These are phyloP conservation scores for Vigna angularis DNA, from an alignment of 306 rosid genomes.

Conservation along the genomic window DNA sequence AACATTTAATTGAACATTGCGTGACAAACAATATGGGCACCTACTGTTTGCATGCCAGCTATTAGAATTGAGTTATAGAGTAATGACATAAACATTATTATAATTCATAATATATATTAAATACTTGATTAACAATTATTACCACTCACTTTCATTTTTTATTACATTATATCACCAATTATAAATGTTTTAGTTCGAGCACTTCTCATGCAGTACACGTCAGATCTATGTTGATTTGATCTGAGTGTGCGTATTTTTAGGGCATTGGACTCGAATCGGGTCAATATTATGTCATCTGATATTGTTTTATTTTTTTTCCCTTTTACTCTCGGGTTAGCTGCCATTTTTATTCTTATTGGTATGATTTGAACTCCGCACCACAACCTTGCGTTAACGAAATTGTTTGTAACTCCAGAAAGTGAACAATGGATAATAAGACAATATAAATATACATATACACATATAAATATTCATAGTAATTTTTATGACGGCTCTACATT, in stretches of 20 bases:
- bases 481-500: background rate
- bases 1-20: constrained; percentile 24
- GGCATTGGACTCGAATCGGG: constrained; percentile 1
- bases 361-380: background rate
- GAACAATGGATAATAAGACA: background rate
- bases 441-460: background rate
- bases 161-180: no score
- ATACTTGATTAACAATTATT: no score
- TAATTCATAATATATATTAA: no score
- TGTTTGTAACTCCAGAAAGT: constrained; percentile 16
- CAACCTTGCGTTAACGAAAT: background rate
- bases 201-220: background rate
- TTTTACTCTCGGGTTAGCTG: no score
- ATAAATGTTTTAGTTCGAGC: no score
- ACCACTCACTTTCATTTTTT: no score
- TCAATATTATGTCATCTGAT: constrained; percentile 1
- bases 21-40: constrained; percentile 33
- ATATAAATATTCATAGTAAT: background rate
- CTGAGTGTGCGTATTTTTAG: background rate
- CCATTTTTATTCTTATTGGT: background rate
- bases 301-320: no score
- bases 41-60: constrained; percentile 17
- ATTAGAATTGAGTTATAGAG: no score
- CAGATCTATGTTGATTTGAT: background rate
- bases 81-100: background rate